A percentile compares a stretch with the other conserved stretches of the same genome.
Conservation (phyloP, 768 basidiomycete species). For the Pulveroboletus sp. region DNA sequence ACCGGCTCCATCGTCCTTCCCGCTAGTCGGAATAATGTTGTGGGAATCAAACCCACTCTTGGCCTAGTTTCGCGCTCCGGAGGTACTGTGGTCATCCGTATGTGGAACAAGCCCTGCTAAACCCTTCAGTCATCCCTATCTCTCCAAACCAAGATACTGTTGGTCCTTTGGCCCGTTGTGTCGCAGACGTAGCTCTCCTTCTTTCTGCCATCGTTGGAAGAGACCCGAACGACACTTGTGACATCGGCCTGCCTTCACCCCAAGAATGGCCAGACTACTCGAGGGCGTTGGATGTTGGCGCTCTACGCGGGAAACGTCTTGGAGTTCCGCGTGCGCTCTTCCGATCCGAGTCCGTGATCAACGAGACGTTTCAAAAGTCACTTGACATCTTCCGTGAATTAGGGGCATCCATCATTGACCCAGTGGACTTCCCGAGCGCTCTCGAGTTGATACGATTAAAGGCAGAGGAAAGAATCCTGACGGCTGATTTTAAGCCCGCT, state of each 20-base stretch:
- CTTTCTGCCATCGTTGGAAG: conserved; percentile 40
- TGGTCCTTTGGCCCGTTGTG: conserved; percentile 36
- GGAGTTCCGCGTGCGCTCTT: conserved; percentile 41
- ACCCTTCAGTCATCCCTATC: conserved; percentile 42
- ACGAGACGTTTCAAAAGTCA: conserved; percentile 37
- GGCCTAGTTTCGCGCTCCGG: conserved; percentile 40
- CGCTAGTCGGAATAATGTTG: conserved; percentile 40
- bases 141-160: conserved; percentile 40
- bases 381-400: conserved; percentile 35
- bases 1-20: conserved; percentile 47
- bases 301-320: conserved; percentile 43
- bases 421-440: conserved; percentile 56
- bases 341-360: conserved; percentile 19
- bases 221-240: conserved; percentile 38
- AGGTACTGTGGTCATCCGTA: conserved; percentile 21
- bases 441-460: conserved; percentile 43
- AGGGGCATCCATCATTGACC: conserved; percentile 53
- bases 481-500: conserved; percentile 55
- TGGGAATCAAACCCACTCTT: conserved; percentile 41
- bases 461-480: conserved; percentile 53
- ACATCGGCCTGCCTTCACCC: conserved; percentile 43
- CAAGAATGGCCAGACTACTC: conserved; percentile 51
- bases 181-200: conserved; percentile 38
- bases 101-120: background rate
- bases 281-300: conserved; percentile 43